These are phyloP conservation scores for Pyrenophora tritici-repentis DNA, from an alignment of 2,329 filamentous ascomycete genomes.

Conservation along the genomic window DNA sequence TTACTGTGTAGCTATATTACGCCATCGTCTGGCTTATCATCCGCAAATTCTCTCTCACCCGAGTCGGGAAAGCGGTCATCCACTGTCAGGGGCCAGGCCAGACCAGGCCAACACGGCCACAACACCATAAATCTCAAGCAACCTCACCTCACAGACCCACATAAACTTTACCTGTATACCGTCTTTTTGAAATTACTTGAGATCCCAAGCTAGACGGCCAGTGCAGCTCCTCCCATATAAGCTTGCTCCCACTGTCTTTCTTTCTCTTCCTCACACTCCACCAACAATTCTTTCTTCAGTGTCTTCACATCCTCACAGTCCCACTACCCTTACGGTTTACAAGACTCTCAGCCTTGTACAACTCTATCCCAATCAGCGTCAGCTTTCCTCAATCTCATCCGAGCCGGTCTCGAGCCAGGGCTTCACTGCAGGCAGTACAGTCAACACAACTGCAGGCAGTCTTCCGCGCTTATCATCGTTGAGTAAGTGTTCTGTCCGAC, in stretches of 20 bases:
- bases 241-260: constrained; percentile 9
- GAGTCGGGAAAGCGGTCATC: not conserved
- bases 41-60: constrained; percentile 1
- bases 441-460: constrained; percentile 24
- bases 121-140: not conserved
- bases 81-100: not conserved
- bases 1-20: not conserved
- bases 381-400: constrained; percentile 4
- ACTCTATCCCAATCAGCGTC: not conserved
- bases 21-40: not conserved
- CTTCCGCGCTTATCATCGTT: constrained; percentile 18
- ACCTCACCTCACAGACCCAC: not conserved
- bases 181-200: not conserved
- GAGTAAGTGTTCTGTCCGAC: constrained; percentile 12
- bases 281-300: constrained; percentile 5
- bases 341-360: constrained; percentile 4
- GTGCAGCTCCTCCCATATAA: constrained; percentile 22
- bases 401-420: constrained; percentile 18
- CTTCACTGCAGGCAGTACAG: constrained; percentile 21
- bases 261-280: constrained; percentile 26
- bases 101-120: not conserved
- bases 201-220: constrained; percentile 1
- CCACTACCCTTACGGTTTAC: not conserved
- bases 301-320: constrained; percentile 6
- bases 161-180: constrained; percentile 4